Evolutionary conservation across 2,329 filamentous ascomycete species (phyloP).

Genomic region (Metarhizium brunneum): DNA sequence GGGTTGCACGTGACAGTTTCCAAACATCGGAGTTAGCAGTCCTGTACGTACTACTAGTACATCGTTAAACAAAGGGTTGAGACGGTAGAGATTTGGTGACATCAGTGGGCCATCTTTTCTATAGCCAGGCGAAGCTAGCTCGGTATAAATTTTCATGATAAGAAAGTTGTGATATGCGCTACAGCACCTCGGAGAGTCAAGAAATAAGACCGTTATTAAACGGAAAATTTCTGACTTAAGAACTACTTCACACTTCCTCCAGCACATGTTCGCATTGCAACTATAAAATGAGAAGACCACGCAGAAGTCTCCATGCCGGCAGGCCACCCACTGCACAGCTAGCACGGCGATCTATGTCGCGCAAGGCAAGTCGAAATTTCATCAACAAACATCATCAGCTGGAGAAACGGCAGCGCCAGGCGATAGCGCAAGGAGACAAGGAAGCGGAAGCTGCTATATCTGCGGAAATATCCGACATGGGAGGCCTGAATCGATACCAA

Average conservation of each 20-base stretch:
- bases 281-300: conserved; percentile 28
- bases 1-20: neutral
- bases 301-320: conserved; percentile 37
- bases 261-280: neutral
- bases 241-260: neutral
- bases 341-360: conserved; percentile 49
- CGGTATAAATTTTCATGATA: too few species aligned
- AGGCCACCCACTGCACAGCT: conserved; percentile 45
- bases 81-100: conserved; percentile 9
- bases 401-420: conserved; percentile 52
- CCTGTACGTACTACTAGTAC: too few species aligned
- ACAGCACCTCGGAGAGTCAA: neutral
- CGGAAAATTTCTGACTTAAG: neutral
- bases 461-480: conserved; percentile 46
- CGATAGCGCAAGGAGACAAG: conserved; percentile 41
- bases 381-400: conserved; percentile 59
- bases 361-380: conserved; percentile 53
- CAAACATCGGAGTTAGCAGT: too few species aligned
- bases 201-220: neutral
- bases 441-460: conserved; percentile 35
- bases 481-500: conserved; percentile 56
- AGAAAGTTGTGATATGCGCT: neutral
- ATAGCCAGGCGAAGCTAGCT: too few species aligned
- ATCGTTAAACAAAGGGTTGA: conserved; percentile 12
- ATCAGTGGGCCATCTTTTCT: too few species aligned